These are phyloP conservation scores for Amanita rubescens DNA, from an alignment of 768 basidiomycete species.

Conservation along the genomic window DNA sequence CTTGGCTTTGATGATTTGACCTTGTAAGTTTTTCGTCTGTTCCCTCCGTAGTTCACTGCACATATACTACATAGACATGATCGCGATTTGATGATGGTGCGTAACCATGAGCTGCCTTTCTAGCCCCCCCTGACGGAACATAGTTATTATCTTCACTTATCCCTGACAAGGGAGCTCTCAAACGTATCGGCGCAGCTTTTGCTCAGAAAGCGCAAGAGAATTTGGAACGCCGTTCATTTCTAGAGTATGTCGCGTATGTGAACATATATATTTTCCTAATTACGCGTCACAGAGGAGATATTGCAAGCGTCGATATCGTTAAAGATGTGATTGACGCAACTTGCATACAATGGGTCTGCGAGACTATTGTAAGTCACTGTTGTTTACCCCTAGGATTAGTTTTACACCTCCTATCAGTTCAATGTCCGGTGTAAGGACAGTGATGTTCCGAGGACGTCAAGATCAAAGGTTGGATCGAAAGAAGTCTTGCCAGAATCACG, in stretches of 20 bases:
- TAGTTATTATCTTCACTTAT: conserved; percentile 16
- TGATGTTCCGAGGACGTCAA: background rate
- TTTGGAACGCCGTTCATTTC: conserved; percentile 6
- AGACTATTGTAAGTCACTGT: conserved; percentile 15
- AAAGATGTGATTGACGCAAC: conserved; percentile 20
- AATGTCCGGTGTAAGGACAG: background rate
- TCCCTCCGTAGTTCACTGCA: background rate
- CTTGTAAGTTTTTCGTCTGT: conserved; percentile 7
- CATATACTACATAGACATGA: conserved; percentile 11
- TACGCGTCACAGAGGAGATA: background rate
- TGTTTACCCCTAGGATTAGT: background rate
- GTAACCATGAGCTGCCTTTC: background rate
- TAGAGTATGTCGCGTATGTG: background rate
- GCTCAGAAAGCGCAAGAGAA: conserved; percentile 9
- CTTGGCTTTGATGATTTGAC: conserved; percentile 14
- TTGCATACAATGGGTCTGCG: conserved; percentile 21
- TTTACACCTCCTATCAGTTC: background rate
- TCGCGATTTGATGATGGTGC: conserved; percentile 16
- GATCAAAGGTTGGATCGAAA: background rate
- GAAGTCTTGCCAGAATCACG: background rate
- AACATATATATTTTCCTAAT: background rate
- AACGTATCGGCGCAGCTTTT: conserved; percentile 15
- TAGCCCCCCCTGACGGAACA: background rate
- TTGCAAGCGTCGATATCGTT: conserved; percentile 16
- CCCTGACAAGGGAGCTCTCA: conserved; percentile 11